Evolutionary conservation across 1,284 basidiomycete species (phyloP).

Genomic region (Marasmius fiardii): DNA sequence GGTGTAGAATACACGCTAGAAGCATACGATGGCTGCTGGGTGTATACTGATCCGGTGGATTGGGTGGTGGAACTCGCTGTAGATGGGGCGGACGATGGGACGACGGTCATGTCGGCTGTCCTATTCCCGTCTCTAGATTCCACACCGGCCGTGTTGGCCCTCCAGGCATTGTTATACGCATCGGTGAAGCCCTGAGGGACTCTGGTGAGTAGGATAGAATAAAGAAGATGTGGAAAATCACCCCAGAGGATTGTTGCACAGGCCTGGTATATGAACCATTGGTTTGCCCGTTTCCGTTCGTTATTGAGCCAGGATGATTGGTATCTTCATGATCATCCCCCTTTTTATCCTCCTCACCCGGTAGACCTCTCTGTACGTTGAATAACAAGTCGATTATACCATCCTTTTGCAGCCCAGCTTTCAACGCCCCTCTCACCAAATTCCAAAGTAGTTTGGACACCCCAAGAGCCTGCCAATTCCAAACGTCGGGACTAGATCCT

Average conservation of each 20-base stretch:
- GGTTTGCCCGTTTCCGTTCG: neutral
- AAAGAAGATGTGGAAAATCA: neutral
- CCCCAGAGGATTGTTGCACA: constrained; percentile 1
- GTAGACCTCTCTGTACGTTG: constrained; percentile 52
- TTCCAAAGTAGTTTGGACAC: constrained; percentile 68
- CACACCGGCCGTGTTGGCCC: constrained; percentile 41
- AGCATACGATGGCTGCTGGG: neutral
- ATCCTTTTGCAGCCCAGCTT: constrained; percentile 53
- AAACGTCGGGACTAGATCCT: constrained; percentile 53
- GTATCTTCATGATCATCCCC: constrained; percentile 30
- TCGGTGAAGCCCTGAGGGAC: constrained; percentile 34
- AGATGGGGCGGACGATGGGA: neutral
- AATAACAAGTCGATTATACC: constrained; percentile 53
- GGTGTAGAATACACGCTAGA: neutral
- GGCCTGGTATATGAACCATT: neutral
- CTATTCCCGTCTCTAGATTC: constrained; percentile 12
- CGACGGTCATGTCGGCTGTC: neutral
- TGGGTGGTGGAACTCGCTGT: neutral
- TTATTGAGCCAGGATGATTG: constrained; percentile 16
- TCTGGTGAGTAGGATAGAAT: neutral
- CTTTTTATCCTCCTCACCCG: constrained; percentile 39
- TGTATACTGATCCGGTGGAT: neutral
- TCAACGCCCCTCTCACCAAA: constrained; percentile 55
- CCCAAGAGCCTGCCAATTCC: constrained; percentile 71
- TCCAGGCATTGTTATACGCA: constrained; percentile 55